Conservation (phyloP, 2,329 filamentous ascomycete genomes). For the Trichophyton benhamiae region DNA sequence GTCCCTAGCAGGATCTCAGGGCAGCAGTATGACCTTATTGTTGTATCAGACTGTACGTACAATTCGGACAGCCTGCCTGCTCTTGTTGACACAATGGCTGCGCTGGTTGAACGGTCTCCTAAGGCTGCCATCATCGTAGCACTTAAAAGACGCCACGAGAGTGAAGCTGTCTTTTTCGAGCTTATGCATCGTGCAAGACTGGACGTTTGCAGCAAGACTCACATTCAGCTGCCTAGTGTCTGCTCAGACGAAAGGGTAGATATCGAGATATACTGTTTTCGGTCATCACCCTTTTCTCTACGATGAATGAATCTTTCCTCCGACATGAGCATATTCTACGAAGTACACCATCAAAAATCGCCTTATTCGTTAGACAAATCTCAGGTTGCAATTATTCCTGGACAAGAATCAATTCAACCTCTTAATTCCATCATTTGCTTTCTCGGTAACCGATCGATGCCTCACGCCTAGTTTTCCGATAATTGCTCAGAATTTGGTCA, state of each 20-base stretch:
- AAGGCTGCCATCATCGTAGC: conserved; percentile 45
- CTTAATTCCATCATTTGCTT: too few relatives aligned
- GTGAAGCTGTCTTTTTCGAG: conserved; percentile 54
- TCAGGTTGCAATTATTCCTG: too few relatives aligned
- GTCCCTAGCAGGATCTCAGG: conserved; percentile 33
- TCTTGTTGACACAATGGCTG: conserved; percentile 46
- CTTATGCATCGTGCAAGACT: conserved; percentile 39
- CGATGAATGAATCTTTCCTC: not conserved
- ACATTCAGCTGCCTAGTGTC: conserved; percentile 25
- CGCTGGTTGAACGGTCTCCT: conserved; percentile 38
- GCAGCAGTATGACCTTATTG: conserved; percentile 43
- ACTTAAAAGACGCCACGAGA: conserved; percentile 55
- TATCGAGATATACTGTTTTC: conserved; percentile 29
- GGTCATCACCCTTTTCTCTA: not conserved
- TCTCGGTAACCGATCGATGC: too few relatives aligned
- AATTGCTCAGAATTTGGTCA: too few relatives aligned
- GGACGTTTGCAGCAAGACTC: conserved; percentile 20
- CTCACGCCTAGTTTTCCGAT: too few relatives aligned
- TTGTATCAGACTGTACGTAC: conserved; percentile 63
- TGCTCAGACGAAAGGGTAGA: conserved; percentile 23
- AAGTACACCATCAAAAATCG: not conserved
- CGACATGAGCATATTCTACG: not conserved
- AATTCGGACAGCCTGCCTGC: conserved; percentile 55
- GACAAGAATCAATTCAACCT: too few relatives aligned
- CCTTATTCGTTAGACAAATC: not conserved